Conservation (phyloP, 108 stramenopile species). For the Stephanodiscus minutulus region DNA sequence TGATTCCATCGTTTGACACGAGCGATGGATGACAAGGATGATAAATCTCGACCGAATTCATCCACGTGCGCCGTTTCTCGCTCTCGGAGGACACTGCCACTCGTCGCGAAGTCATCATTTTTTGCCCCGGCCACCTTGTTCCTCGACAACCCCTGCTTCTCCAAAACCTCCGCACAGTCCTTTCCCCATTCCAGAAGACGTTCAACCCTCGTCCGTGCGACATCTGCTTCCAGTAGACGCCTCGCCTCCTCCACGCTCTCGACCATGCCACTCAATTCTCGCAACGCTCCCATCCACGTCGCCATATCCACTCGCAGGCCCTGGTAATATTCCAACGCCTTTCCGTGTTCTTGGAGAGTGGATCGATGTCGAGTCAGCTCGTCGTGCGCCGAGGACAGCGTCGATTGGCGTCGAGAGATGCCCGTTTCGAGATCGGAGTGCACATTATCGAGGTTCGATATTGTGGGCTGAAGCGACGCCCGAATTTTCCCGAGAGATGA, state of each 20-base stretch:
- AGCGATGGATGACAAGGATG: constrained; percentile 58
- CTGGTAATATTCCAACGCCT: constrained; percentile 78
- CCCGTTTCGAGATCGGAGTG: constrained; percentile 37
- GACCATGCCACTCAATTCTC: constrained; percentile 62
- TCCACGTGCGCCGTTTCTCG: constrained; percentile 41
- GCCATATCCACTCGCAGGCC: constrained; percentile 56
- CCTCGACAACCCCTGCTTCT: constrained; percentile 44
- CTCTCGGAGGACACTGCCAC: constrained; percentile 13
- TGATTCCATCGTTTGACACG: constrained; percentile 54
- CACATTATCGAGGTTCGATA: constrained; percentile 37
- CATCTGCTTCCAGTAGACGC: constrained; percentile 46
- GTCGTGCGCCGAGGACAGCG: constrained; percentile 33
- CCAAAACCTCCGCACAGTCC: constrained; percentile 57
- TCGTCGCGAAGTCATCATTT: constrained; percentile 2
- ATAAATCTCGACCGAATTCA: constrained; percentile 85
- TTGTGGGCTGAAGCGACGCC: constrained; percentile 35
- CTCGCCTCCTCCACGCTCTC: constrained; percentile 48
- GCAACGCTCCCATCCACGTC: constrained; percentile 74
- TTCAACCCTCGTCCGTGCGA: constrained; percentile 25
- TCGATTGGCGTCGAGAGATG: constrained; percentile 39
- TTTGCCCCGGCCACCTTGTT: constrained; percentile 47
- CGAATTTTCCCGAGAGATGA: constrained; percentile 40
- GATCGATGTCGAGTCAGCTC: constrained; percentile 50
- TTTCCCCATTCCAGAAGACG: constrained; percentile 60
- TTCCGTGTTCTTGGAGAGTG: constrained; percentile 53